Evolutionary conservation across 176 grass and related monocot genomes (phyloP).

Genomic region (sorghum (Sorghum bicolor)): Sorghum_bicolor_NCBIv3 NC_012870.2:72638001-72638500

Average conservation of each 20-base stretch:
- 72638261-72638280: neutral
- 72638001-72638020: conserved; percentile 40
- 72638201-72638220: conserved; percentile 19
- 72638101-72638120: conserved; percentile 46
- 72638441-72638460: neutral
- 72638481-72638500: conserved; percentile 23
- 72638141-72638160: conserved; percentile 20
- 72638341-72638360: neutral
- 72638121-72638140: conserved; percentile 55
- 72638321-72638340: neutral
- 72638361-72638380: neutral
- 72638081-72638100: conserved; percentile 44
- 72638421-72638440: neutral
- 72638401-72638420: neutral
- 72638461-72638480: conserved; percentile 9
- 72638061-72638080: conserved; percentile 41
- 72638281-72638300: neutral
- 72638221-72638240: conserved; percentile 6
- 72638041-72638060: conserved; percentile 50
- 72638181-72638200: conserved; percentile 32
- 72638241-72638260: neutral
- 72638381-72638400: neutral
- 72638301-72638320: conserved; percentile 23
- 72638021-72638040: conserved; percentile 38
- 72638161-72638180: conserved; percentile 58